Conservation (phyloP, 768 basidiomycete genomes). For the Leccinum aurantiacum region DNA sequence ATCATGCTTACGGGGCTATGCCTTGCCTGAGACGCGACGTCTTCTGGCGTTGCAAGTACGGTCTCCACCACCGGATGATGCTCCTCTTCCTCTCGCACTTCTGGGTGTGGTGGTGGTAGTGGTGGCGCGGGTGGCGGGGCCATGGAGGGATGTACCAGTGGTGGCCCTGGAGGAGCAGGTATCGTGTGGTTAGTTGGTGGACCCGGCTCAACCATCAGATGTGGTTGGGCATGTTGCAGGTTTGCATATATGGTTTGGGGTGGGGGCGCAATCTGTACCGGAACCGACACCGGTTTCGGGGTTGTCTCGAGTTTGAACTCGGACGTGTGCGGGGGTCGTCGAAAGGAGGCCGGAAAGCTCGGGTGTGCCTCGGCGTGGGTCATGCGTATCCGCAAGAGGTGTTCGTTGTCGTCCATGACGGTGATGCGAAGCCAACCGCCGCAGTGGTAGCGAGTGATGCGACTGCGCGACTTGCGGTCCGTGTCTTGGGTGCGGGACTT, state of each 20-base stretch:
- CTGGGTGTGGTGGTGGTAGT: constrained; percentile 9
- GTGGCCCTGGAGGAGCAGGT: constrained; percentile 8
- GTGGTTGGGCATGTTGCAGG: constrained; percentile 20
- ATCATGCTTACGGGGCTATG: constrained; percentile 18
- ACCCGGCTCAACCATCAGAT: constrained; percentile 22
- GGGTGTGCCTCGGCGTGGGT: constrained; percentile 36
- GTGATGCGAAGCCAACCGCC: constrained; percentile 37
- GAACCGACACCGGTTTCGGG: constrained; percentile 23
- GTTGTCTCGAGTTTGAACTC: constrained; percentile 34
- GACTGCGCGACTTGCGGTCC: constrained; percentile 36
- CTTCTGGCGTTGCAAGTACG: constrained; percentile 18
- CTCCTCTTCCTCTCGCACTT: constrained; percentile 20
- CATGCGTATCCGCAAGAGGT: constrained; percentile 36
- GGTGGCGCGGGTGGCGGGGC: constrained; percentile 4
- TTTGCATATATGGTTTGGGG: constrained; percentile 26
- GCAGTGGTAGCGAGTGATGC: constrained; percentile 36
- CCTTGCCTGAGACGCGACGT: constrained; percentile 14
- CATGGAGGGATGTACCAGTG: constrained; percentile 11
- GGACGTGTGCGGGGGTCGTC: constrained; percentile 33
- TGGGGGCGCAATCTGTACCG: constrained; percentile 9
- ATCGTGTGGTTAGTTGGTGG: constrained; percentile 15
- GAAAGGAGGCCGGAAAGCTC: constrained; percentile 34
- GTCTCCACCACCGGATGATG: constrained; percentile 11
- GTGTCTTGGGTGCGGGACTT: constrained; percentile 34
- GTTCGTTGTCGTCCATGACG: constrained; percentile 38